Conservation (phyloP, 164 flowering plant genomes). For the Brasenia schreberi region DNA sequence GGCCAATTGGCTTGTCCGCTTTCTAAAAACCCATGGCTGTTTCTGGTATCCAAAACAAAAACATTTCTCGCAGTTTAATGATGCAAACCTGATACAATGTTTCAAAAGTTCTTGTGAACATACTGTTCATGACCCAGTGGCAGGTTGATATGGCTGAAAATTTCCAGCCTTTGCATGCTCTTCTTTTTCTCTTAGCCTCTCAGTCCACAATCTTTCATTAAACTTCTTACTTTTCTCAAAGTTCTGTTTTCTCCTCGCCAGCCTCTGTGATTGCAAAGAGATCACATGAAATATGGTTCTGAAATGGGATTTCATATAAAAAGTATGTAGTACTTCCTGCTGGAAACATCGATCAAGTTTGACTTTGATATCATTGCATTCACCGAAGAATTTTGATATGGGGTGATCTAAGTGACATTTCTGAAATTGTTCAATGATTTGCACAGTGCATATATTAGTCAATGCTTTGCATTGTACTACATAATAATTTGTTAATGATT, state of each 20-base stretch:
- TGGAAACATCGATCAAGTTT: constrained; percentile 87
- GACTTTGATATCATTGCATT: constrained; percentile 82
- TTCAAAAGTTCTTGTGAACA: no score
- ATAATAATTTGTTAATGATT: neutral
- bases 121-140: neutral
- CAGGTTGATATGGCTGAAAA: neutral
- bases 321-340: constrained; percentile 31
- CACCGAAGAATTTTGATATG: constrained; percentile 60
- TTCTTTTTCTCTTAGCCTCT: constrained; percentile 45
- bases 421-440: constrained; percentile 87
- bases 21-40: neutral
- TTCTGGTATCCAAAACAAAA: neutral
- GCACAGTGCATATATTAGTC: constrained; percentile 4
- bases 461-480: no score
- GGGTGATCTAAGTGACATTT: constrained; percentile 92
- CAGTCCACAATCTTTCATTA: constrained; percentile 63
- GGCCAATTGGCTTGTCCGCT: neutral
- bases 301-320: neutral
- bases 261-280: constrained; percentile 40
- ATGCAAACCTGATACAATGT: no score
- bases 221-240: constrained; percentile 80
- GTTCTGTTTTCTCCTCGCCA: constrained; percentile 78
- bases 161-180: neutral
- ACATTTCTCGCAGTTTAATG: neutral
- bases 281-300: neutral